A percentile compares a stretch with the other conserved stretches of the same genome.
Conservation (phyloP, 1,284 basidiomycete species). For the Ustilago sp. region DNA sequence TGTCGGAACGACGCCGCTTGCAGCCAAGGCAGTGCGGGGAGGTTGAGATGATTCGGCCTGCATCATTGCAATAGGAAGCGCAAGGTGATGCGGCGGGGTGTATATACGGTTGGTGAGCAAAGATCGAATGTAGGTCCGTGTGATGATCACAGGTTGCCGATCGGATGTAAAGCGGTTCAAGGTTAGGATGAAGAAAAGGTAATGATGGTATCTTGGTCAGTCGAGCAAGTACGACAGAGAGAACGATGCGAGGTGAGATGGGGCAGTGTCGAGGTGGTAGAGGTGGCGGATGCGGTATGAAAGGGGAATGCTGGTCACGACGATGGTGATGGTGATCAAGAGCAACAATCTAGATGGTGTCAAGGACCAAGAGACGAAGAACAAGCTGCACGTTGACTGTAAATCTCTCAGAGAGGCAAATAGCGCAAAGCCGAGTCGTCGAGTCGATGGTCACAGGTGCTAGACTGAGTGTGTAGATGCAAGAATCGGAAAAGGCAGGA, state of each 20-base stretch:
- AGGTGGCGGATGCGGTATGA: background rate
- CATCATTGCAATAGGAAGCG: constrained; percentile 17
- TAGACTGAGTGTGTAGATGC: constrained; percentile 1
- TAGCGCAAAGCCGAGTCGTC: constrained; percentile 15
- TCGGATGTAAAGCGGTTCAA: background rate
- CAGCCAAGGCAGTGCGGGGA: constrained; percentile 16
- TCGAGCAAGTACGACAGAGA: constrained; percentile 12
- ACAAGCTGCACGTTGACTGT: constrained; percentile 27
- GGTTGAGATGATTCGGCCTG: constrained; percentile 39
- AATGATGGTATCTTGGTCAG: constrained; percentile 17
- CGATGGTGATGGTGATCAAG: constrained; percentile 2
- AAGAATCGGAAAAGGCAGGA: constrained; percentile 21
- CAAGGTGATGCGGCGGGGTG: constrained; percentile 3
- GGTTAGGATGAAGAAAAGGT: constrained; percentile 1
- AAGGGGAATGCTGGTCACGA: background rate
- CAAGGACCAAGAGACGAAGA: constrained; percentile 8
- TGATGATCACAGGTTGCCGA: constrained; percentile 16
- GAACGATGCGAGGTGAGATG: background rate
- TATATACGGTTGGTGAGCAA: background rate
- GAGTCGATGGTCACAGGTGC: constrained; percentile 15
- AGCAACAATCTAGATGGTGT: constrained; percentile 11
- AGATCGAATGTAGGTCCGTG: constrained; percentile 12
- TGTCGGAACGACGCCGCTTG: constrained; percentile 2
- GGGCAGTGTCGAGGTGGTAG: background rate
- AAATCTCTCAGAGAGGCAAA: constrained; percentile 14